phyloP scores from a whole-genome alignment of 306 rosid genomes.

The Adenanthera pavonina region DNA sequence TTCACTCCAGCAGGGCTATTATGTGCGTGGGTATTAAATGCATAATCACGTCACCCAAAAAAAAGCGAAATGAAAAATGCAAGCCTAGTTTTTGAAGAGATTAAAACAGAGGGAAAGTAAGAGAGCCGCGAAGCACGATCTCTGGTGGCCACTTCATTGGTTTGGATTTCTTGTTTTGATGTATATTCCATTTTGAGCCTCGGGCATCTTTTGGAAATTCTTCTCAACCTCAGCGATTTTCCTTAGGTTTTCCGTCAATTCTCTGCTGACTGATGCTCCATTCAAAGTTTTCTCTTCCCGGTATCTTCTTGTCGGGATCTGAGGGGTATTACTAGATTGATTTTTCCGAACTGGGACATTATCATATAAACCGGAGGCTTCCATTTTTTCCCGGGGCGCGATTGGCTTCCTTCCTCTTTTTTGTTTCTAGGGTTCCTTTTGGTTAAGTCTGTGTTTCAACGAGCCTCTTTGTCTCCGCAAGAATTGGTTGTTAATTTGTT shows the following conservation, averaged over 20 bases:
- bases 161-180: conserved; percentile 25
- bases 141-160: neutral
- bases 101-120: neutral
- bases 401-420: conserved; percentile 1
- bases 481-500: conserved; percentile 27
- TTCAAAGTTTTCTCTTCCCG: conserved; percentile 12
- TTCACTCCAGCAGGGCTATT: too few species aligned
- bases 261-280: conserved; percentile 1
- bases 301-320: conserved; percentile 26
- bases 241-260: conserved; percentile 42
- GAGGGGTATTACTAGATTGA: neutral
- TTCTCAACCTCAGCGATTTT: conserved; percentile 32
- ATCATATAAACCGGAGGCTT: conserved; percentile 12
- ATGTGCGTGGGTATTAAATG: too few species aligned
- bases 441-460: conserved; percentile 17
- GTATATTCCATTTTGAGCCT: conserved; percentile 29
- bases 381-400: neutral
- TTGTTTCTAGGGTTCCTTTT: conserved; percentile 42
- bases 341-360: conserved; percentile 9
- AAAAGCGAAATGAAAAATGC: too few species aligned
- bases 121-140: neutral
- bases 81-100: neutral
- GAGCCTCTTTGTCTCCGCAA: conserved; percentile 27
- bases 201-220: conserved; percentile 20
- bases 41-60: too few species aligned